phyloP scores from a whole-genome alignment of 768 basidiomycete species.

The Mrakia hoshinonis region DNA sequence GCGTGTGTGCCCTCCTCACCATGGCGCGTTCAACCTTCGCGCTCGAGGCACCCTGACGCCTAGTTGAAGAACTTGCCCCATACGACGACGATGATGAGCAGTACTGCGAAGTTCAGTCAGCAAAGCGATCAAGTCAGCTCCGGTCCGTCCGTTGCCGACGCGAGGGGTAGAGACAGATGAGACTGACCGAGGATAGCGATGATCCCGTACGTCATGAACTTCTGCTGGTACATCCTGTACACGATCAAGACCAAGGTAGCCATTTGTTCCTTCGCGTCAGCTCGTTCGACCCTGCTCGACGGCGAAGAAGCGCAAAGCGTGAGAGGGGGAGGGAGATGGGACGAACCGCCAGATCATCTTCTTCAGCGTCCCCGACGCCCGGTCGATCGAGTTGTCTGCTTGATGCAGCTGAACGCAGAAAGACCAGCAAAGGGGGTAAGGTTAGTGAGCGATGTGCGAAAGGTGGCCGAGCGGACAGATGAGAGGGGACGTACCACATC shows the following conservation, averaged over 20 bases:
- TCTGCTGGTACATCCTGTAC: slow-evolving; percentile 91
- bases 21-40: too few species aligned
- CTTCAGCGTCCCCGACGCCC: slow-evolving; percentile 82
- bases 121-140: neutral
- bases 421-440: neutral
- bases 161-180: slow-evolving; percentile 56
- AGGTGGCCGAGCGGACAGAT: neutral
- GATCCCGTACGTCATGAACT: slow-evolving; percentile 75
- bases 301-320: slow-evolving; percentile 35
- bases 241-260: slow-evolving; percentile 17
- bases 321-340: slow-evolving; percentile 23
- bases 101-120: neutral
- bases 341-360: slow-evolving; percentile 90
- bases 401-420: slow-evolving; percentile 56
- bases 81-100: slow-evolving; percentile 14
- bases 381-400: slow-evolving; percentile 81
- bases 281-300: slow-evolving; percentile 19
- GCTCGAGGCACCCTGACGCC: too few species aligned
- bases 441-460: neutral
- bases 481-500: slow-evolving; percentile 56
- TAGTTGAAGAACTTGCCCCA: slow-evolving; percentile 20
- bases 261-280: slow-evolving; percentile 18
- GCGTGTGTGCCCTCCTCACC: too few species aligned
- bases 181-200: slow-evolving; percentile 58
- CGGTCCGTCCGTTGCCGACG: neutral